Evolutionary conservation across 495 filamentous ascomycete genomes (phyloP), one percentile per base, ranked within the genome.

Genomic region (Tuber magnatum): DNA sequence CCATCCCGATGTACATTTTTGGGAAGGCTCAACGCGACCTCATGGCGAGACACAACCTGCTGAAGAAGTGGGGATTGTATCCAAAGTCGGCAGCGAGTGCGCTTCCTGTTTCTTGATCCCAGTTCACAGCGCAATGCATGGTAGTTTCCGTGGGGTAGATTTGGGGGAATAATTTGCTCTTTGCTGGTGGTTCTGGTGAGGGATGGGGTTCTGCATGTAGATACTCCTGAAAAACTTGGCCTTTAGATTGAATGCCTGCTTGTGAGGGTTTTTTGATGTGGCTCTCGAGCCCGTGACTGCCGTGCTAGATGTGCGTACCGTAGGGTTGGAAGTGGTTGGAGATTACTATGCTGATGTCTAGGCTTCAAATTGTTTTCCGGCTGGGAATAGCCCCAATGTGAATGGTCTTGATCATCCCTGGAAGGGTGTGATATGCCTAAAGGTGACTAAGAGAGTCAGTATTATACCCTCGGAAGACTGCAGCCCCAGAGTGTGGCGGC

Each of bases 1-100:
- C 81, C n/a, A 80, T 84, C 4, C 75, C 77, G 16, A 84, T 86
- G 82, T 86, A 86, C 71, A 76, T 86, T 20, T 85, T 75, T 65
- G 85, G 85, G 18, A 86, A 86, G 80, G 75, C 75, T 20, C 76
- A 81, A 56, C 73, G 82, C 56, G 82, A 82, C 28, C 75, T 76
- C 20, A 68, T 82, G 73, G 75, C 69, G 41, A 78, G 82, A 32
- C 69, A 78, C 28, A 83, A 81, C 68, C 69, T 75, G 9, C 71
- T 83, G 0, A 79, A 78, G 48, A 75, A 74, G 81, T 72, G 75
- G 14, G 81, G 81, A 22, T 71, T 82, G 73, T 82, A 82, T 73
- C 81, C 81, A 22, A 82, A 72, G 44, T 77, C 73, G 46, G 72
- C 77, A 22, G 24, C 28, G 38, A 71, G 43, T 16, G 70, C 32